Base-by-base conservation (phyloP, 202 grass and related monocot genomes). In the Brachypodium distachyon region DNA sequence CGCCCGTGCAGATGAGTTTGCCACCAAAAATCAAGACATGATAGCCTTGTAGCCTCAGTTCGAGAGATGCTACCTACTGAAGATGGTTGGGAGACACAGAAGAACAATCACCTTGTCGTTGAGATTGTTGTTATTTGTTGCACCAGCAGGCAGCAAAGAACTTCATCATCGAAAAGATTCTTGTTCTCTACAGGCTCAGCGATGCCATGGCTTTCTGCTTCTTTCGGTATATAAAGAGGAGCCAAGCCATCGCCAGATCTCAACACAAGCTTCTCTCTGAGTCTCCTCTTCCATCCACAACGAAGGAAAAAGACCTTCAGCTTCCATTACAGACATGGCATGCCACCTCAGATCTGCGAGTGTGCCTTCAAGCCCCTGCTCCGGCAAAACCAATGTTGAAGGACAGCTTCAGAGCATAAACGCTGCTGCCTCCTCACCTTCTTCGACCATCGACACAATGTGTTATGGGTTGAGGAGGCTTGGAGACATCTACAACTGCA, bases 301-400 rank as follows among this genome's bases (percentile, higher is more conserved):
- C 18, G 31, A n/a, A 54, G 14, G n/a, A n/a, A n/a, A 52, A 52
- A 40, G 0, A 44, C 36, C n/a, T 13, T 29, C 3, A 50, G 2
- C 23, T 26, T 70, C 55, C 29, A 21, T 16, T 22, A 21, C 3
- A 9, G 38, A 47, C 60, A 89, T 85, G 87, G 72, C 61, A n/a
- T 82, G 25, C 58, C 81, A 84, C 23, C 17, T 71, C 5, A 41
- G 84, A 32, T 90, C 83, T 8, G 7, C 43, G 47, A 90, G 88
- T n/a, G 70, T 65, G 7, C 81, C 88, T 17, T 29, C 84, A 1
- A 82, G 57, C 16, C 74, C 81, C 4, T n/a, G 73, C 26, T 80
- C 76, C 1, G 17, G 46, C 66, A 48, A 80, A 7, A 33, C 52
- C 22, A 77, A 61, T 2, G 51, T 80, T 12, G 81, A 91, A 41